Base-by-base conservation (phyloP, 2,329 filamentous ascomycete genomes). In the Coniella vitis region DNA sequence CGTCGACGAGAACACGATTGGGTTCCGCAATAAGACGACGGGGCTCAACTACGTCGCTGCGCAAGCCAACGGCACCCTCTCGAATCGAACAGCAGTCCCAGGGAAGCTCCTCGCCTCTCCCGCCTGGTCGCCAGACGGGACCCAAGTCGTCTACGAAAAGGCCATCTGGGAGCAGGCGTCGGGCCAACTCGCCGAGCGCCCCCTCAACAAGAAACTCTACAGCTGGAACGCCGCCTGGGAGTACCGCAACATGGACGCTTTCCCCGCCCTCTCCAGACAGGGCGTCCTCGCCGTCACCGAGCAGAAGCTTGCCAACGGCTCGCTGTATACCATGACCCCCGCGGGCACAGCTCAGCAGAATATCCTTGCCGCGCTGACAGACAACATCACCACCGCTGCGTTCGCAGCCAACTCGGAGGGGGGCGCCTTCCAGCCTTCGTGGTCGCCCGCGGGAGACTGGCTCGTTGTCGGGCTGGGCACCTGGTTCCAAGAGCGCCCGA, bases 201-300 rank as follows among this genome's bases (percentile, higher is more conserved):
- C 62, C 0, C 60, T 63, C 45, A 63, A 64, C 10, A 65, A 66
- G 54, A 38, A 57, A 35, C 58, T 70, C 5, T 70, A 64, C 52
- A 64, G 61, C 52, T 71, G 61, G 61, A 63, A 70, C 38, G 21
- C 21, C 12, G 62, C 69, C 1, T 70, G 62, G 62, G 68, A 70
- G 4, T 71, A 70, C 51, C 63, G 65, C 19, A 68, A 67, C 59
- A 69, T 62, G 31, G 68, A 71, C 43, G 64, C 70, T 3, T 70
- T 71, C 56, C 68, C 69, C 0, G 55, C 61, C 22, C 54, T 65
- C 13, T 58, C 55, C 7, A 38, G 12, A 1, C 38, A 41, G 43
- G 41, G 54, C 2, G 56, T 53, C 1, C 54, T 68, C 14, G 65
- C 60, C 10, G 61, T 65, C 13, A 69, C 68, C 0, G 57, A 66